phyloP scores from a whole-genome alignment of 2,329 filamentous ascomycete genomes.

The Verticillium tricorpus region DNA sequence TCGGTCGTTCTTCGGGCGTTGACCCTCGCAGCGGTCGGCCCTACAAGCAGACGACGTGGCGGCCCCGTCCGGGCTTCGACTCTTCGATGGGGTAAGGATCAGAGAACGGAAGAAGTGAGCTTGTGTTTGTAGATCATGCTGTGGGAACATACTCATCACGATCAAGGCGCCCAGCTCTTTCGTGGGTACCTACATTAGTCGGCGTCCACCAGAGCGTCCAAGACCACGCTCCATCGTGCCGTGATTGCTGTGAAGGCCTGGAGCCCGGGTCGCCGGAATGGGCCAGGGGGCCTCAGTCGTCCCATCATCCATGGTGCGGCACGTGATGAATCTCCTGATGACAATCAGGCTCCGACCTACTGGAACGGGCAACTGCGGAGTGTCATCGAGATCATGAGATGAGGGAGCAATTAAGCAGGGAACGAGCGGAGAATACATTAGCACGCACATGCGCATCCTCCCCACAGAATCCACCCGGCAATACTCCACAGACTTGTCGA shows the following conservation, averaged over 20 bases:
- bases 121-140: background rate
- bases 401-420: background rate
- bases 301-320: background rate
- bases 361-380: background rate
- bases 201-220: background rate
- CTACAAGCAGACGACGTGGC: background rate
- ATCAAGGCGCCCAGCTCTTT: background rate
- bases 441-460: background rate
- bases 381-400: background rate
- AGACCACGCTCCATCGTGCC: background rate
- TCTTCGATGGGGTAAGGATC: background rate
- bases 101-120: background rate
- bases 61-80: background rate
- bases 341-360: background rate
- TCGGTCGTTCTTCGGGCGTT: background rate
- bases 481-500: background rate
- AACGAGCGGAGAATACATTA: background rate
- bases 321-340: background rate
- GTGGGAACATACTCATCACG: background rate
- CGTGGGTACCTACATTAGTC: background rate
- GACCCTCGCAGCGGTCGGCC: background rate
- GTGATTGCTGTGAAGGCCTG: background rate
- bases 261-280: background rate
- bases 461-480: background rate
- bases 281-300: background rate